These are phyloP conservation scores for Alisma plantagoaquatica DNA, from an alignment of 106 monocot genomes.

Conservation along the genomic window DNA sequence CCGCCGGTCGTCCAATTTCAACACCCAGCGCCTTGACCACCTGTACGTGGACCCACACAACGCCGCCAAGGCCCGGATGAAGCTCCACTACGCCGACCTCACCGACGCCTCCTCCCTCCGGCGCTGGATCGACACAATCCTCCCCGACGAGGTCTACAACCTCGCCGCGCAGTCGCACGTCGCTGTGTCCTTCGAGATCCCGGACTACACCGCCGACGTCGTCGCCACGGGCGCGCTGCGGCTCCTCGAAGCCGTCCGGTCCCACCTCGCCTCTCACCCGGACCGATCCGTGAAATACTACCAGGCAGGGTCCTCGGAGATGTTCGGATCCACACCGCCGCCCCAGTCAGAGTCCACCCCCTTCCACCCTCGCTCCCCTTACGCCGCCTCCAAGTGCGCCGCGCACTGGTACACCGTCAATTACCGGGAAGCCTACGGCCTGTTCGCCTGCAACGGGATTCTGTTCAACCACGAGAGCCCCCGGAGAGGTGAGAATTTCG, in stretches of 20 bases:
- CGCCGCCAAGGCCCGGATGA: constrained; percentile 69
- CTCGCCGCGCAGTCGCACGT: constrained; percentile 98
- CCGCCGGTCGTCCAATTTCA: constrained; percentile 95
- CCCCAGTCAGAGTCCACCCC: constrained; percentile 75
- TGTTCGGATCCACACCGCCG: constrained; percentile 95
- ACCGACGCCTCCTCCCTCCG: constrained; percentile 95
- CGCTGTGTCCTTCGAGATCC: constrained; percentile 97
- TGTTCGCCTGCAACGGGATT: constrained; percentile 94
- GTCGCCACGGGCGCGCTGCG: constrained; percentile 88
- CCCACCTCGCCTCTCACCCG: constrained; percentile 26
- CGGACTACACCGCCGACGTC: constrained; percentile 95
- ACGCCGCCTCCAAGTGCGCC: constrained; percentile 92
- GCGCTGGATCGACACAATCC: constrained; percentile 75
- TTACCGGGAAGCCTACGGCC: constrained; percentile 89
- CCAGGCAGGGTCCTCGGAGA: constrained; percentile 96
- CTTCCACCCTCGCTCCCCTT: constrained; percentile 94
- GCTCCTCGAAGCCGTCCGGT: constrained; percentile 92
- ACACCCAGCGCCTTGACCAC: constrained; percentile 86
- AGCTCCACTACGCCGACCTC: constrained; percentile 97
- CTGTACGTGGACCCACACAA: constrained; percentile 95
- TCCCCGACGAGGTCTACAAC: constrained; percentile 96
- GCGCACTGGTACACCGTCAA: constrained; percentile 98
- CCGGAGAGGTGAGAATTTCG: constrained; percentile 91
- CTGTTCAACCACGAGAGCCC: constrained; percentile 97
- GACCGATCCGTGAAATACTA: constrained; percentile 50